Evolutionary conservation across 805 yeast genomes (phyloP).

Genomic region (Debaryomyces maramus): DNA sequence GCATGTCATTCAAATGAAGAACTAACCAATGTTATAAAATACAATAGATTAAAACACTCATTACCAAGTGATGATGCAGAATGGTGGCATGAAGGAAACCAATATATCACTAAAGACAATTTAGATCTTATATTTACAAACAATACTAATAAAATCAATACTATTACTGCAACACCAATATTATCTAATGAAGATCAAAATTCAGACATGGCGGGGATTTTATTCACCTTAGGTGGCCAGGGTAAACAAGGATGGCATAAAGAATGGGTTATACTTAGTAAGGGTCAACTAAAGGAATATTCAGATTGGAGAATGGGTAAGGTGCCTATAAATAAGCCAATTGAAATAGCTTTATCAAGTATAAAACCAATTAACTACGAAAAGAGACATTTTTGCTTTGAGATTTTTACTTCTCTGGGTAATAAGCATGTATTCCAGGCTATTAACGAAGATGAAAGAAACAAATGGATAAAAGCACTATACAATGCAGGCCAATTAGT

Average conservation of each 20-base stretch:
- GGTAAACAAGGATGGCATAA: conserved; percentile 81
- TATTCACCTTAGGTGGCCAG: conserved; percentile 60
- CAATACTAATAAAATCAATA: conserved; percentile 1
- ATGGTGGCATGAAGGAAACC: conserved; percentile 12
- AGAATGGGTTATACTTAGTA: conserved; percentile 75
- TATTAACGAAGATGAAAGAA: conserved; percentile 62
- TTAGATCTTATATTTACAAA: conserved; percentile 30
- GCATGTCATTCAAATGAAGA: conserved; percentile 41
- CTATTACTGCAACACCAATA: conserved; percentile 7
- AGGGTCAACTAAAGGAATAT: conserved; percentile 69
- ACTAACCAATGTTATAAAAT: conserved; percentile 31
- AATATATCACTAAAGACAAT: conserved; percentile 23
- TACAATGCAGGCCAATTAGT: conserved; percentile 56
- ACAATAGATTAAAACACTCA: conserved; percentile 23
- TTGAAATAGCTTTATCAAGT: conserved; percentile 68
- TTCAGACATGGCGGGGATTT: conserved; percentile 45
- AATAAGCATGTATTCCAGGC: conserved; percentile 74
- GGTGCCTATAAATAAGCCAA: conserved; percentile 61
- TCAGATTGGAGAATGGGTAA: conserved; percentile 78
- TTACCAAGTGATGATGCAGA: not conserved
- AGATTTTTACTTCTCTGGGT: conserved; percentile 69
- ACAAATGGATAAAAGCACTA: conserved; percentile 66
- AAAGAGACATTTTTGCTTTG: conserved; percentile 62
- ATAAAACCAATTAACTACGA: conserved; percentile 51
- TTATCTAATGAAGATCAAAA: conserved; percentile 20